These are phyloP conservation scores for Diplodia seriata DNA, from an alignment of 2,329 filamentous ascomycete genomes.

Conservation along the genomic window DNA sequence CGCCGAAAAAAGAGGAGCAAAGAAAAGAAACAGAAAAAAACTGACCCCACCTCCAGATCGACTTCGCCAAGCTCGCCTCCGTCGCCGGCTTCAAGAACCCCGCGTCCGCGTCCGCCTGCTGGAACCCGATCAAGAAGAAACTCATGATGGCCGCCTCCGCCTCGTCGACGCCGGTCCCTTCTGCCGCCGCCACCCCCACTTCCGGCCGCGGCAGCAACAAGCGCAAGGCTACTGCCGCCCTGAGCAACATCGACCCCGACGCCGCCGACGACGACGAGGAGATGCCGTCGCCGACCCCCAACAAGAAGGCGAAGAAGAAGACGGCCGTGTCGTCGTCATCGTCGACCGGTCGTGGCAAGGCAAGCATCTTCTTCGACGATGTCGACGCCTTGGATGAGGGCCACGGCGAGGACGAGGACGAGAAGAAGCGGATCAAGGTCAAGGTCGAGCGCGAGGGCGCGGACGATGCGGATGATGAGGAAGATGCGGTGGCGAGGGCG, in stretches of 20 bases:
- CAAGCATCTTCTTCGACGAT: no score
- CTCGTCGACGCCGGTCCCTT: not conserved
- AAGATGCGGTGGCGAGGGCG: no score
- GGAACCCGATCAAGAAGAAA: slow-evolving; percentile 31
- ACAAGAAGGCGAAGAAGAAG: slow-evolving; percentile 1
- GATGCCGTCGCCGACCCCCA: not conserved
- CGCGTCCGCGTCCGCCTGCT: slow-evolving; percentile 24
- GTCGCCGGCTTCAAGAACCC: slow-evolving; percentile 31
- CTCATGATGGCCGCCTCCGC: not conserved
- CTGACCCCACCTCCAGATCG: slow-evolving; percentile 1
- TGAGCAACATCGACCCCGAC: not conserved
- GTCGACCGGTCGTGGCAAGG: no score
- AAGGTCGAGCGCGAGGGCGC: not conserved
- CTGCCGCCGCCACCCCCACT: not conserved
- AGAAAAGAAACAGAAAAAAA: no score
- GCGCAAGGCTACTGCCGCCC: not conserved
- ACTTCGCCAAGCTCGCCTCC: slow-evolving; percentile 19
- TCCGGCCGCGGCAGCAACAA: not conserved
- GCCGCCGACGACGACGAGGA: not conserved
- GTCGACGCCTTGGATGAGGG: no score
- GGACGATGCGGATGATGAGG: not conserved
- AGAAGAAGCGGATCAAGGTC: not conserved
- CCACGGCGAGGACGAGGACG: no score
- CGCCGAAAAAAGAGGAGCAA: no score
- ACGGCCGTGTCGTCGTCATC: not conserved